Conservation (phyloP, 495 filamentous ascomycete species). For the Neurospora sp. region DNA sequence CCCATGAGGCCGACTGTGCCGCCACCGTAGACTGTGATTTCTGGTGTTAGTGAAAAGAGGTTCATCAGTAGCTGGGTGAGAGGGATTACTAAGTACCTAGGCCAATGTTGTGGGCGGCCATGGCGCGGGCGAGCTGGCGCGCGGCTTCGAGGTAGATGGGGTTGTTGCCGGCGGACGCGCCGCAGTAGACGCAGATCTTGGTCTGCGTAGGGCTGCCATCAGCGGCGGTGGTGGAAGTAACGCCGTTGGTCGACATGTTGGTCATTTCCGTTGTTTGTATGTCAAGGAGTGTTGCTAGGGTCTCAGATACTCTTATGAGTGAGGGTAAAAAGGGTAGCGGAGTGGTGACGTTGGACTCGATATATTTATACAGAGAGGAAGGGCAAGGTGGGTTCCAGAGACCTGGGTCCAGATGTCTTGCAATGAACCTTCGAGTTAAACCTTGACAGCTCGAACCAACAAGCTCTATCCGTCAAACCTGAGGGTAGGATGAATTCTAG, state of each 20-base stretch:
- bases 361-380: neutral
- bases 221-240: conserved; percentile 21
- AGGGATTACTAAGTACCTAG: conserved; percentile 35
- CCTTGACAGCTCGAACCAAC: neutral
- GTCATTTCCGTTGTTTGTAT: neutral
- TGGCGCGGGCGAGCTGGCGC: conserved; percentile 58
- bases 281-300: neutral
- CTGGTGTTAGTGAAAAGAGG: neutral
- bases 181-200: conserved; percentile 73
- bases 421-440: neutral
- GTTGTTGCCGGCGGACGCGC: conserved; percentile 58
- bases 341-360: neutral
- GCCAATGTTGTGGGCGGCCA: conserved; percentile 63
- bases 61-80: neutral
- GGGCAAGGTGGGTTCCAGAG: neutral
- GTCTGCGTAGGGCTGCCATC: conserved; percentile 27
- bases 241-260: conserved; percentile 33
- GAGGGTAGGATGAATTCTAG: neutral
- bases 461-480: neutral
- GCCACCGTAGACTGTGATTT: conserved; percentile 68
- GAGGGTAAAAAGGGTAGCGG: neutral
- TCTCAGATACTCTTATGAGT: neutral
- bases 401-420: neutral
- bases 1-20: conserved; percentile 95
- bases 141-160: conserved; percentile 66